These are phyloP conservation scores for Ricinus communis DNA, from an alignment of 345 rosid genomes.

Conservation along the genomic window DNA sequence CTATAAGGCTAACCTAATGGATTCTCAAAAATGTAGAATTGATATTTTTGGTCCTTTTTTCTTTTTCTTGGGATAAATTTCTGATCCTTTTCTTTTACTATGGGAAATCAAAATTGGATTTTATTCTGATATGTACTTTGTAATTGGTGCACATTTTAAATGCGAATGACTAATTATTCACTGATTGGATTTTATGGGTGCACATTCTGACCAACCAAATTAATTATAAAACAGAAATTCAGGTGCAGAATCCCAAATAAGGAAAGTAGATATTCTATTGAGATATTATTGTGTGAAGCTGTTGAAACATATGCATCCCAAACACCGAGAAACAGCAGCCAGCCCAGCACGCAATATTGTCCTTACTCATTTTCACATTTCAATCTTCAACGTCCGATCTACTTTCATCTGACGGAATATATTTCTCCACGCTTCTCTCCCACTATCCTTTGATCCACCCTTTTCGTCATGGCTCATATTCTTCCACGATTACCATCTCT, in stretches of 20 bases:
- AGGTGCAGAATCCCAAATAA: background rate
- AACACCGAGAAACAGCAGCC: background rate
- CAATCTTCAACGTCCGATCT: slow-evolving; percentile 37
- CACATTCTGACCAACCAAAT: no score
- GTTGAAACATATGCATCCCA: background rate
- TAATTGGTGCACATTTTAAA: no score
- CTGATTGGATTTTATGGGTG: no score
- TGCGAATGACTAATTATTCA: no score
- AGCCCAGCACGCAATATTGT: slow-evolving; percentile 15
- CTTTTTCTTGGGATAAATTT: no score
- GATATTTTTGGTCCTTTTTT: no score
- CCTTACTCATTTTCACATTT: slow-evolving; percentile 8
- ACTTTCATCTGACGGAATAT: slow-evolving; percentile 13
- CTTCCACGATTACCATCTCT: slow-evolving; percentile 43
- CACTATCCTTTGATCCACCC: slow-evolving; percentile 40
- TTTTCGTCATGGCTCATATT: slow-evolving; percentile 41
- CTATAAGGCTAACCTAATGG: no score
- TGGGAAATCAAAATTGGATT: no score
- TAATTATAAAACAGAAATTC: no score
- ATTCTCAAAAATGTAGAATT: no score
- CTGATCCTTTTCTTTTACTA: no score
- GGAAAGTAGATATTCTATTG: background rate
- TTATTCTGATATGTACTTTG: no score
- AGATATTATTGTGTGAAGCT: background rate
- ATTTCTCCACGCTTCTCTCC: slow-evolving; percentile 39